Percentiles rank a stretch among this genome's conserved stretches.
phyloP scores from a whole-genome alignment of 2,329 filamentous ascomycete species.

The Neocucurbitaria cava region DNA sequence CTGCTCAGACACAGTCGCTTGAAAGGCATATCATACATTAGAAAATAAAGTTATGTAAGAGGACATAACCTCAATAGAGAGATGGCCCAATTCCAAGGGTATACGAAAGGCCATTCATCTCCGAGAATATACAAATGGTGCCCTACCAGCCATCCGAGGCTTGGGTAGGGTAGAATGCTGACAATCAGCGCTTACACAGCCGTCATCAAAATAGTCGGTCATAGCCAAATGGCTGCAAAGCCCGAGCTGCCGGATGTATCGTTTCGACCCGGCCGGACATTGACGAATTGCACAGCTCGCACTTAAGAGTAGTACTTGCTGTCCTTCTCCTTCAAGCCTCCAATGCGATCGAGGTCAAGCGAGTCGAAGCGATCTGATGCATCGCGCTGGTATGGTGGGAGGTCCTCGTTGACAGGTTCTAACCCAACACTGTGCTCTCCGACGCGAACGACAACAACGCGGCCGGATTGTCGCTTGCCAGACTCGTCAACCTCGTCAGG shows the following conservation, averaged over 20 bases:
- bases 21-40: slow-evolving; percentile 51
- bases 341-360: slow-evolving; percentile 92
- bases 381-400: slow-evolving; percentile 89
- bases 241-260: slow-evolving; percentile 23
- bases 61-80: slow-evolving; percentile 46
- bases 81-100: slow-evolving; percentile 31
- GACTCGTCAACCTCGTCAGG: slow-evolving; percentile 89
- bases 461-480: slow-evolving; percentile 81
- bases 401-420: slow-evolving; percentile 79
- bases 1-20: slow-evolving; percentile 38
- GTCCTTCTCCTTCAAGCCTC: slow-evolving; percentile 91
- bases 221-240: slow-evolving; percentile 46
- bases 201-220: slow-evolving; percentile 45
- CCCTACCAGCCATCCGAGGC: slow-evolving; percentile 20
- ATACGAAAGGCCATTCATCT: slow-evolving; percentile 36
- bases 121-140: slow-evolving; percentile 48
- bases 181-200: slow-evolving; percentile 39
- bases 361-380: slow-evolving; percentile 84
- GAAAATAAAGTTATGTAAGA: slow-evolving; percentile 51
- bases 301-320: slow-evolving; percentile 54
- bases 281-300: slow-evolving; percentile 5
- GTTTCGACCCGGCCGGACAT: slow-evolving; percentile 25
- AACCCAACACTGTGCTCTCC: slow-evolving; percentile 88
- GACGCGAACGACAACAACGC: slow-evolving; percentile 89
- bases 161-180: slow-evolving; percentile 27